These are phyloP conservation scores for Ceratocystis ficicola DNA, from an alignment of 2,329 filamentous ascomycete species.

Conservation along the genomic window DNA sequence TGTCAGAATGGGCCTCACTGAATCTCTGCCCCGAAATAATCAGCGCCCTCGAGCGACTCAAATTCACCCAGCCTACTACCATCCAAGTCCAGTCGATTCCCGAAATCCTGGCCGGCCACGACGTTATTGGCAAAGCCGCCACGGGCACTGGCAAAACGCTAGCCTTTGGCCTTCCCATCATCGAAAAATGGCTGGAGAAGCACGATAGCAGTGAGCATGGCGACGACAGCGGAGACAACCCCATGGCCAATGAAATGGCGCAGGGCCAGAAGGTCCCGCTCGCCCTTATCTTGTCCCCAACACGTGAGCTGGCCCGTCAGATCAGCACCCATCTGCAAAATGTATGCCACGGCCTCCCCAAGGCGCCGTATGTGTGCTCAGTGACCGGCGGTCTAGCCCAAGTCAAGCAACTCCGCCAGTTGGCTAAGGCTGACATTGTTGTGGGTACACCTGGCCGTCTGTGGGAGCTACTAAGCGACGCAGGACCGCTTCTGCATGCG, in stretches of 20 bases:
- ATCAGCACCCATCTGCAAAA: conserved; percentile 69
- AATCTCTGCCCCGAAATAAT: conserved; percentile 61
- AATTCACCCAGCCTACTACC: conserved; percentile 65
- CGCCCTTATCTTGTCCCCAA: conserved; percentile 78
- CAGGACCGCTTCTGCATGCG: conserved; percentile 53
- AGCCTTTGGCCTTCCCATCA: conserved; percentile 84
- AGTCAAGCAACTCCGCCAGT: conserved; percentile 82
- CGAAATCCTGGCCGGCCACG: conserved; percentile 66
- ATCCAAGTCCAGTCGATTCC: conserved; percentile 77
- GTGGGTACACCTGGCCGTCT: conserved; percentile 82
- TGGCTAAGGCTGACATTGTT: conserved; percentile 80
- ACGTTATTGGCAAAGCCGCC: conserved; percentile 90
- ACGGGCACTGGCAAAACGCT: conserved; percentile 96
- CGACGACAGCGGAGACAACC: neutral
- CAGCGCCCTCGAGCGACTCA: conserved; percentile 62
- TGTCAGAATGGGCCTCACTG: conserved; percentile 67
- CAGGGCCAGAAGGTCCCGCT: conserved; percentile 41
- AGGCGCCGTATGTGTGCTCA: conserved; percentile 63
- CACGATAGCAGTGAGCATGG: conserved; percentile 25
- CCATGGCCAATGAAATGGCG: conserved; percentile 27
- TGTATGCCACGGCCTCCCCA: conserved; percentile 51
- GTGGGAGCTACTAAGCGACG: conserved; percentile 83
- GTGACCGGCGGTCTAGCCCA: conserved; percentile 85
- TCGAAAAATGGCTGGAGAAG: conserved; percentile 61
- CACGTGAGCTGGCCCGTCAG: conserved; percentile 86